phyloP scores from a whole-genome alignment of 1,139 yeast genomes.

The Saccharomyces hybrid region DNA sequence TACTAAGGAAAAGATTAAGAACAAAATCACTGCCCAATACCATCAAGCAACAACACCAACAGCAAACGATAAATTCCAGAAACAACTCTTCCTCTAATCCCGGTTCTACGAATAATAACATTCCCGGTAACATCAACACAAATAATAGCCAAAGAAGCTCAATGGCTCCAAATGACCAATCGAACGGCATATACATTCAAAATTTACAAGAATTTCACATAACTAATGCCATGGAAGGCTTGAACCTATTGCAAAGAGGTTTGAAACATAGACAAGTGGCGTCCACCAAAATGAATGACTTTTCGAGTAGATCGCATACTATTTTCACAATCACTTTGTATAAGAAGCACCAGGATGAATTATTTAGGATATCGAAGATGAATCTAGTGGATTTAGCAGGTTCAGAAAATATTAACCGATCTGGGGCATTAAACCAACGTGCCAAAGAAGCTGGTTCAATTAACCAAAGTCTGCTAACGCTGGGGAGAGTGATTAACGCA shows the following conservation, averaged over 20 bases:
- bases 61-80: neutral
- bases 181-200: conserved; percentile 40
- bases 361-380: conserved; percentile 54
- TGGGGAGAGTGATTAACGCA: conserved; percentile 58
- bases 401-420: conserved; percentile 57
- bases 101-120: neutral
- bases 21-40: conserved; percentile 5
- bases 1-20: conserved; percentile 8
- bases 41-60: neutral
- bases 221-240: conserved; percentile 47
- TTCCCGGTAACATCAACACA: conserved; percentile 2
- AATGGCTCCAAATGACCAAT: conserved; percentile 12
- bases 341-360: conserved; percentile 37
- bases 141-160: conserved; percentile 4
- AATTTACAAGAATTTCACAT: conserved; percentile 52
- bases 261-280: conserved; percentile 55
- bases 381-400: conserved; percentile 77
- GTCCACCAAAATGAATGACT: conserved; percentile 60
- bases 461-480: conserved; percentile 55
- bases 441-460: conserved; percentile 66
- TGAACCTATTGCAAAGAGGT: conserved; percentile 47
- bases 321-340: conserved; percentile 57
- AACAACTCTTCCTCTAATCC: neutral
- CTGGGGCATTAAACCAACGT: conserved; percentile 51
- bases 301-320: conserved; percentile 67